Evolutionary conservation across 1,139 yeast genomes (phyloP).

Genomic region (Arxiozyma bovina): DNA sequence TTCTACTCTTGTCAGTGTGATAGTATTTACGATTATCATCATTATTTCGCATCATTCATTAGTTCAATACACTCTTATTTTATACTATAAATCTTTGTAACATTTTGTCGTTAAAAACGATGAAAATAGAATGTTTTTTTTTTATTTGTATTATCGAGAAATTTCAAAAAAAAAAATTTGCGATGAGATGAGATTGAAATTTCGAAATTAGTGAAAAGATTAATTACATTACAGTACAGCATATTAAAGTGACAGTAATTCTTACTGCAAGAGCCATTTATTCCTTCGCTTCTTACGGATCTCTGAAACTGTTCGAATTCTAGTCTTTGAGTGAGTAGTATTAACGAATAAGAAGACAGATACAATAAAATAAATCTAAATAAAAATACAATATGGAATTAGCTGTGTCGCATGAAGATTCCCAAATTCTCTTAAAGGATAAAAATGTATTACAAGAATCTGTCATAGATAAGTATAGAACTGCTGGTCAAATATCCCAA

Average conservation of each 20-base stretch:
- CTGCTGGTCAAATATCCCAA: conserved; percentile 89
- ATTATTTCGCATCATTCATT: background rate
- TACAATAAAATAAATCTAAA: background rate
- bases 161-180: conserved; percentile 7
- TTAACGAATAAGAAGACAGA: background rate
- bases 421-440: conserved; percentile 63
- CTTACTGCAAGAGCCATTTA: too few relatives aligned
- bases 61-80: background rate
- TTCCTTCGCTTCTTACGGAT: too few relatives aligned
- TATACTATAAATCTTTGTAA: background rate
- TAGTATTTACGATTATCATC: background rate
- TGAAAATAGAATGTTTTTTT: too few relatives aligned
- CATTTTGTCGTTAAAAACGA: background rate
- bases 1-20: background rate
- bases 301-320: too few relatives aligned
- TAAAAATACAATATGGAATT: conserved; percentile 41
- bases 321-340: background rate
- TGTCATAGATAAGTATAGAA: conserved; percentile 71
- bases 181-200: conserved; percentile 12
- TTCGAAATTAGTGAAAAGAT: background rate
- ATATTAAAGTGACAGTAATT: too few relatives aligned
- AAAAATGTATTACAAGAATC: conserved; percentile 57
- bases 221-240: too few relatives aligned
- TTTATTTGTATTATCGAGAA: background rate
- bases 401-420: conserved; percentile 61